Percentiles rank a stretch among this genome's conserved stretches.
Evolutionary conservation across 148 eudicot genomes (phyloP).

Genomic region (Camellia lanceoleosa): DNA sequence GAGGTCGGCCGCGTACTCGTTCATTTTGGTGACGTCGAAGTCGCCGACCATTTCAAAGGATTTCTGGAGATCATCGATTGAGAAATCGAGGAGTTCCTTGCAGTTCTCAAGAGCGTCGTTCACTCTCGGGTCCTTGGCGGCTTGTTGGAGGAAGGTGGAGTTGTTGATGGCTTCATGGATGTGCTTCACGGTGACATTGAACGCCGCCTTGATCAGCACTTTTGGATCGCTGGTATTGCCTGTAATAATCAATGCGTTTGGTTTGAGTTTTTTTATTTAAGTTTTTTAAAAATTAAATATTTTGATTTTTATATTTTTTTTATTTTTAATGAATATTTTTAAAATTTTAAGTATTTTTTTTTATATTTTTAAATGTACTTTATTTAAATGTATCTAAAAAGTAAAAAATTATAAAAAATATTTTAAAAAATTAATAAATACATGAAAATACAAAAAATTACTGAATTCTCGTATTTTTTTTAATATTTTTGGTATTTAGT

Average conservation of each 20-base stretch:
- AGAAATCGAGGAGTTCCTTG: constrained; percentile 24
- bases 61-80: constrained; percentile 36
- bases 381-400: too few relatives aligned
- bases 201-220: constrained; percentile 32
- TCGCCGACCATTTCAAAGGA: constrained; percentile 15
- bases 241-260: background rate
- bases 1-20: constrained; percentile 31
- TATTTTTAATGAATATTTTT: too few relatives aligned
- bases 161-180: constrained; percentile 23
- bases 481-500: too few relatives aligned
- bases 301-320: too few relatives aligned
- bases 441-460: too few relatives aligned
- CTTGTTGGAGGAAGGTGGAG: constrained; percentile 13
- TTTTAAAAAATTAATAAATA: too few relatives aligned
- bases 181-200: constrained; percentile 26
- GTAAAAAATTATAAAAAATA: too few relatives aligned
- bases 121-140: constrained; percentile 34
- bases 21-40: constrained; percentile 22
- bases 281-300: too few relatives aligned
- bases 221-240: constrained; percentile 36
- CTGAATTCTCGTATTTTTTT: too few relatives aligned
- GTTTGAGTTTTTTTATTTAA: too few relatives aligned
- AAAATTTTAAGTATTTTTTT: too few relatives aligned
- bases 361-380: too few relatives aligned
- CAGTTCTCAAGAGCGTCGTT: constrained; percentile 29